These are phyloP conservation scores for Penicillium sp. DNA, from an alignment of 2,329 filamentous ascomycete genomes.

Conservation along the genomic window DNA sequence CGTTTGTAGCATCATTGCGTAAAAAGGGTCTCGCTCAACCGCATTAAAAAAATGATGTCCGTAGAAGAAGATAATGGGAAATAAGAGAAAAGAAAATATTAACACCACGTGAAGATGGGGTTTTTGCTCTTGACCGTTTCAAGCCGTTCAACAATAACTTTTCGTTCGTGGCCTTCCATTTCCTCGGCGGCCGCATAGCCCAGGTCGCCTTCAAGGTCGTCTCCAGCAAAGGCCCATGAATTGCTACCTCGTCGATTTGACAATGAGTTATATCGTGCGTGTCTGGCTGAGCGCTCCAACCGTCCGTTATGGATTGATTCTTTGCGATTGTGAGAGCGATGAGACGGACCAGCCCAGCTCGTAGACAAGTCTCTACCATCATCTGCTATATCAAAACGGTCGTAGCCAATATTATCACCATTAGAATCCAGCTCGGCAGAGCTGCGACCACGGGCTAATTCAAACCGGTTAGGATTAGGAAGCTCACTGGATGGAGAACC, in stretches of 20 bases:
- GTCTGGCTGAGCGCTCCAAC: slow-evolving; percentile 16
- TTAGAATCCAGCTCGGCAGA: slow-evolving; percentile 36
- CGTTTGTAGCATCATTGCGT: slow-evolving; percentile 7
- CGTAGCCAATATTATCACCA: slow-evolving; percentile 27
- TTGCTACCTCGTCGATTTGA: slow-evolving; percentile 35
- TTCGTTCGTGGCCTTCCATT: slow-evolving; percentile 84
- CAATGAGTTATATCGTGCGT: slow-evolving; percentile 35
- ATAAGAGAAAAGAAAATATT: slow-evolving; percentile 17
- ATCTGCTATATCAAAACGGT: slow-evolving; percentile 24
- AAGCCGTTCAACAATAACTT: slow-evolving; percentile 93
- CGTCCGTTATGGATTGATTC: slow-evolving; percentile 16
- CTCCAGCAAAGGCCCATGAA: slow-evolving; percentile 56
- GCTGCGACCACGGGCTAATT: slow-evolving; percentile 50
- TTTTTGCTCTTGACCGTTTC: slow-evolving; percentile 95
- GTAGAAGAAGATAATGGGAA: slow-evolving; percentile 12
- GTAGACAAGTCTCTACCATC: slow-evolving; percentile 33
- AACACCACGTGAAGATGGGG: slow-evolving; percentile 98
- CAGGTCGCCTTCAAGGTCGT: slow-evolving; percentile 84
- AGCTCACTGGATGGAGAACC: slow-evolving; percentile 56
- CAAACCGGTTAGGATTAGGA: slow-evolving; percentile 72
- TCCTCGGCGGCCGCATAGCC: slow-evolving; percentile 92
- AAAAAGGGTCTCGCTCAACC: background rate
- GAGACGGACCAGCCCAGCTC: slow-evolving; percentile 31
- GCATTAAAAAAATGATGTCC: slow-evolving; percentile 13
- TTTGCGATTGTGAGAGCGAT: slow-evolving; percentile 21